phyloP scores from a whole-genome alignment of 2,329 filamentous ascomycete genomes.

The Eurotiales sp. region DNA sequence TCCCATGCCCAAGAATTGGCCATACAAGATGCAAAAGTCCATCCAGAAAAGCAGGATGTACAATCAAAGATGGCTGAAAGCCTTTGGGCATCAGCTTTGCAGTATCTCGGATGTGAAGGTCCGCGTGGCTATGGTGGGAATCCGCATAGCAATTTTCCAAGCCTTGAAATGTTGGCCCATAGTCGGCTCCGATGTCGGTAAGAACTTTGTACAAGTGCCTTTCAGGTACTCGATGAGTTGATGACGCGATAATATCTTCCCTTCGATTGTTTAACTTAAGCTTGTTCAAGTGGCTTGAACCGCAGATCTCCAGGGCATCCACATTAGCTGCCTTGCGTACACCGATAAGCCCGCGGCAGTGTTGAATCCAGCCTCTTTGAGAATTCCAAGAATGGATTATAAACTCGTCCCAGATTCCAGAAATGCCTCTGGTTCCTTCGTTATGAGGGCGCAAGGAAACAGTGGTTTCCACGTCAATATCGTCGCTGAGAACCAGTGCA shows the following conservation, averaged over 20 bases:
- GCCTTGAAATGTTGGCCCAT: constrained; percentile 52
- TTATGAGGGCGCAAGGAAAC: constrained; percentile 38
- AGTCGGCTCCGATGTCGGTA: constrained; percentile 46
- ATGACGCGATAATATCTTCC: neutral
- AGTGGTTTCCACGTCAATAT: constrained; percentile 48
- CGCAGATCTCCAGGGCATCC: constrained; percentile 11
- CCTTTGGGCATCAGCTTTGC: constrained; percentile 43
- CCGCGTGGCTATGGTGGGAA: constrained; percentile 22
- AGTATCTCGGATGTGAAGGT: constrained; percentile 44
- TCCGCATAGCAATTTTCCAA: constrained; percentile 46
- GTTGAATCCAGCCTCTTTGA: constrained; percentile 25
- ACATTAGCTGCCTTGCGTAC: constrained; percentile 18
- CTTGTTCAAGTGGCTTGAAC: neutral
- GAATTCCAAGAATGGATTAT: constrained; percentile 24
- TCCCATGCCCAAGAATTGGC: constrained; percentile 31
- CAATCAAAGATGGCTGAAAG: constrained; percentile 42
- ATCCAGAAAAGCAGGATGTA: constrained; percentile 49
- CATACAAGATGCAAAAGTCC: constrained; percentile 27
- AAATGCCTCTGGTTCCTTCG: constrained; percentile 38
- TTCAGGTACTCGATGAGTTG: constrained; percentile 26
- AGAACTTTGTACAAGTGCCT: constrained; percentile 47
- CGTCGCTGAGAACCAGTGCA: constrained; percentile 48
- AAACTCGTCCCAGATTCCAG: constrained; percentile 26
- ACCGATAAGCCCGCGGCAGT: constrained; percentile 27
- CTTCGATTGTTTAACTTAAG: neutral